Evolutionary conservation across 352 stramenopile genomes (phyloP).

Genomic region (Labyrinthula sp.): DNA sequence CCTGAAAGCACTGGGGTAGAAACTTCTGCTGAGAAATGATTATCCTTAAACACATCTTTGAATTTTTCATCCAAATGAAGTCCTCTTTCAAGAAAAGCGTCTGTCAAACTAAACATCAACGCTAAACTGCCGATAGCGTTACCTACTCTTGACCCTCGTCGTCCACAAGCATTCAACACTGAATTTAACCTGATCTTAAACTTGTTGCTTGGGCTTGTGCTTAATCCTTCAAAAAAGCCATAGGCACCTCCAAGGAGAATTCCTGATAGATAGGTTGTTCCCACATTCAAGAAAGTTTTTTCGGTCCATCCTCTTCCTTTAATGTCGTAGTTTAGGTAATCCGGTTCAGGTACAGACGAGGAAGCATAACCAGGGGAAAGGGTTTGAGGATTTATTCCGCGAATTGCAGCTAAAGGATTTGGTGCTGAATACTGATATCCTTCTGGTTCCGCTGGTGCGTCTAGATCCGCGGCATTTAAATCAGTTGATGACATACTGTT

Average conservation of each 20-base stretch:
- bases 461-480: no score
- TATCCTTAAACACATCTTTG: constrained; percentile 10
- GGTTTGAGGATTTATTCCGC: constrained; percentile 8
- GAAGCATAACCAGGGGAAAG: constrained; percentile 6
- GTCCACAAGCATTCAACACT: constrained; percentile 27
- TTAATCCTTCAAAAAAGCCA: constrained; percentile 22
- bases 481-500: no score
- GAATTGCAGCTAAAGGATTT: constrained; percentile 21
- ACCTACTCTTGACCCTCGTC: constrained; percentile 19
- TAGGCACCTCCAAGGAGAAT: constrained; percentile 22
- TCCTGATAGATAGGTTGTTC: constrained; percentile 14
- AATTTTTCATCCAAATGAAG: constrained; percentile 24
- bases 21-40: neutral
- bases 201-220: constrained; percentile 6
- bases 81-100: constrained; percentile 5
- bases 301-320: constrained; percentile 12
- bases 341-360: constrained; percentile 3
- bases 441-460: no score
- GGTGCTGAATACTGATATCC: constrained; percentile 21
- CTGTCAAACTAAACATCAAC: constrained; percentile 26
- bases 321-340: constrained; percentile 30
- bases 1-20: constrained; percentile 23
- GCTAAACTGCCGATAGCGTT: constrained; percentile 24
- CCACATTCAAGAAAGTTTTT: constrained; percentile 28
- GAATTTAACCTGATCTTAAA: constrained; percentile 28